Base-by-base conservation (phyloP, 2,329 filamentous ascomycete species). In the Gaeumannomyces tritici region DNA sequence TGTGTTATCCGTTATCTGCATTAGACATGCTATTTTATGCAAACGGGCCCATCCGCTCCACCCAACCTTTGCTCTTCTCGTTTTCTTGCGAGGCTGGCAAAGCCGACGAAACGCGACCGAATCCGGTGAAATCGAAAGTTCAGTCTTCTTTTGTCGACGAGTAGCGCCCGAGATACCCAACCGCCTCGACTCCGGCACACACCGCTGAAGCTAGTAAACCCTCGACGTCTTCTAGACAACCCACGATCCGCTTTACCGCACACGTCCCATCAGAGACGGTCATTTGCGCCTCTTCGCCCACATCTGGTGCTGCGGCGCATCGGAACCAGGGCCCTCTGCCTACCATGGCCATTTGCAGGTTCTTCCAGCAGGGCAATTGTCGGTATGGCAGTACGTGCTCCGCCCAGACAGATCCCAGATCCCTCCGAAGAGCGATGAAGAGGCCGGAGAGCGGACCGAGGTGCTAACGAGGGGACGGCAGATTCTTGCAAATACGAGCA, bases 401-500 rank as follows among this genome's bases (percentile, higher is more conserved):
- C 24, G n/a, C 26, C 7, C 24, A 54, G n/a, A 8, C 59, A n/a
- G 47, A 8, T 47, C n/a, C 8, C 59, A n/a, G 47, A 8, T 47
- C 35, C 35, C 2, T 60, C 11, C 9, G 26, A 42, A n/a, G 15
- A 26, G 11, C 21, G 58, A 42, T 13, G 15, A 21, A 4, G 26
- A 26, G 26, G 28, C 24, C 42, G 58, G 33, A n/a, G 33, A 47
- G 26, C 13, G 6, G 13, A 47, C n/a, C 26, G n/a, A 42, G 54
- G 18, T 56, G 33, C 28, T 35, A 13, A 55, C 15, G 18, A 31
- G 26, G 26, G 4, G 26, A n/a, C 24, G 12, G 4, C 61, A 86
- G 83, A 75, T 58, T 76, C 70, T 59, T 86, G 83, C 69, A 76
- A 79, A 62, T 83, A 80, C 68, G 82, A 86, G 62, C 82, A 86